Conservation (phyloP, 2,329 filamentous ascomycete species). For the Fusarium drepaniforme region DNA sequence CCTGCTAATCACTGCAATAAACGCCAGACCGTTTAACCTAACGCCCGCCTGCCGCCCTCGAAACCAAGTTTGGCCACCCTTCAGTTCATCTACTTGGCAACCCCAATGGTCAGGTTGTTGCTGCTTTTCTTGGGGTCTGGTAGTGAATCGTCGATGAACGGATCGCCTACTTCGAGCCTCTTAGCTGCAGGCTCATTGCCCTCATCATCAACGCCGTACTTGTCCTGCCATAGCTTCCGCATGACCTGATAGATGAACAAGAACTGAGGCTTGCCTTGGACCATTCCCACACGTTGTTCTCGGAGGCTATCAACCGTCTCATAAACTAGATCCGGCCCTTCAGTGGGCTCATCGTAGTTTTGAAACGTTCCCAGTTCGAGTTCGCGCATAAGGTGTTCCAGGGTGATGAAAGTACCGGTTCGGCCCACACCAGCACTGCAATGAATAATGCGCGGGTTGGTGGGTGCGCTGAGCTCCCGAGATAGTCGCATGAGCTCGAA, state of each 20-base stretch:
- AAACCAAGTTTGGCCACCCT: not conserved
- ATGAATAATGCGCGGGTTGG: slow-evolving; percentile 81
- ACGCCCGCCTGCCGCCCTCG: not conserved
- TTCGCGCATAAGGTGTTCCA: slow-evolving; percentile 92
- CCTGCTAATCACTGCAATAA: slow-evolving; percentile 4
- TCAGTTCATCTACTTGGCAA: slow-evolving; percentile 15
- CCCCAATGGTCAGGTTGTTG: slow-evolving; percentile 5
- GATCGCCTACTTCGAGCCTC: slow-evolving; percentile 64
- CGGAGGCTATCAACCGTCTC: slow-evolving; percentile 84
- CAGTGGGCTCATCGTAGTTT: slow-evolving; percentile 52
- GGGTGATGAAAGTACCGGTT: slow-evolving; percentile 93
- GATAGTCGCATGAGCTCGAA: slow-evolving; percentile 78
- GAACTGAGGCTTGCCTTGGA: slow-evolving; percentile 88
- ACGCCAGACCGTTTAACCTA: slow-evolving; percentile 12
- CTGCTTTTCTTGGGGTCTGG: slow-evolving; percentile 22
- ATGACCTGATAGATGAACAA: slow-evolving; percentile 90
- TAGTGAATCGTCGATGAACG: slow-evolving; percentile 49
- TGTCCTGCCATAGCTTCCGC: slow-evolving; percentile 78
- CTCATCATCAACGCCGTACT: slow-evolving; percentile 60
- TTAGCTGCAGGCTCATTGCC: slow-evolving; percentile 63
- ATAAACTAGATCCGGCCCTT: slow-evolving; percentile 74
- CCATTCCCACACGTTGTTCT: slow-evolving; percentile 94
- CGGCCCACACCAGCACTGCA: slow-evolving; percentile 94
- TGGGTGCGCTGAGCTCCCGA: slow-evolving; percentile 65
- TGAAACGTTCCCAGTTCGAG: slow-evolving; percentile 79